Base-by-base conservation (phyloP, 768 basidiomycete genomes). In the Boletus eberwhitei region DNA sequence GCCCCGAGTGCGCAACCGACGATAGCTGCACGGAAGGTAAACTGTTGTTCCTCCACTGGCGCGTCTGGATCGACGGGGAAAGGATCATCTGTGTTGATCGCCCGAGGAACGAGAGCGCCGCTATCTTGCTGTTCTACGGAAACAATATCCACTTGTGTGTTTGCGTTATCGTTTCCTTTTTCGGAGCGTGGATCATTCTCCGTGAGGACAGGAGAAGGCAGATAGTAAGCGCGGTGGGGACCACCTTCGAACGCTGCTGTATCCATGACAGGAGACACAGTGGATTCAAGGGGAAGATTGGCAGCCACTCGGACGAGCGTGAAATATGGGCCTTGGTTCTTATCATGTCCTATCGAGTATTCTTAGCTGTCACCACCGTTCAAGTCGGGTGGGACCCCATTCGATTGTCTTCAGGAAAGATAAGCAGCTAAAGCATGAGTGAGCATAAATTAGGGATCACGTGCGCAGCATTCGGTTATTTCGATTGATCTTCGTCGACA, bases 101-200 rank as follows among this genome's bases (percentile, higher is more conserved):
- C 32, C 21, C 34, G 50, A 13, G 32, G 34, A 24, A 14, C 34
- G 34, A 12, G 34, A 17, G 16, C 11, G 14, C 34, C 16, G 16
- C 22, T 48, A 8, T 52, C 61, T 21, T 52, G 61, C 19, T 49
- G 36, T 49, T 52, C 49, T 17, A 50, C 24, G 16, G 55, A 59
- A 31, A 35, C n/a, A 16, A 53, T 32, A 31, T 59, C 55, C 17
- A 21, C 44, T 12, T 11, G 19, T 16, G 26, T 8, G 36, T 26
- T 29, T 4, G 24, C n/a, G 29, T 50, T 62, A 5, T 17, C n/a
- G 13, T 48, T 16, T 26, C 51, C 55, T 14, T 62, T 58, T 21
- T 41, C 52, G 32, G 44, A 35, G n/a, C 46, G 40, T 2, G 48
- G 49, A 22, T 36, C 47, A 11, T 55, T 39, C 43, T 53, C 32